Percentiles rank a stretch among this genome's conserved stretches.
Evolutionary conservation across 139 green algal species (phyloP).

Genomic region (Zygnema cylindricum): DNA sequence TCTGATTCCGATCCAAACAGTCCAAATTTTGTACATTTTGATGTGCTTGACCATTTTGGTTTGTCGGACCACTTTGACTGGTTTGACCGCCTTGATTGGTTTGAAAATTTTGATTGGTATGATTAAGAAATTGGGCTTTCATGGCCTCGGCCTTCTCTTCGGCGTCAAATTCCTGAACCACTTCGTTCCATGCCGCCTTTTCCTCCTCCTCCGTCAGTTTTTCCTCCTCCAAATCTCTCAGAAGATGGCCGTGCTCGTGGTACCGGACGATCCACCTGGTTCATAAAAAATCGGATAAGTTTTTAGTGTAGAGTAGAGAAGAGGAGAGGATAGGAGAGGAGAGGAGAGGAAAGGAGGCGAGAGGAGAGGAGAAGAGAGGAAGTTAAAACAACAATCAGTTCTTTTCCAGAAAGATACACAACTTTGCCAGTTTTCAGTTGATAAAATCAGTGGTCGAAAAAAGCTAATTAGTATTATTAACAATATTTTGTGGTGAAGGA

Average conservation of each 20-base stretch:
- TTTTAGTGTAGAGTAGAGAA: background rate
- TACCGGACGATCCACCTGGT: slow-evolving; percentile 53
- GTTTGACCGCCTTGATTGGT: too few relatives aligned
- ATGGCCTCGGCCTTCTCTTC: background rate
- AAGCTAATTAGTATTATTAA: too few relatives aligned
- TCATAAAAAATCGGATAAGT: slow-evolving; percentile 16
- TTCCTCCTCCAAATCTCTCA: slow-evolving; percentile 50
- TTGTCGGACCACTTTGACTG: too few relatives aligned
- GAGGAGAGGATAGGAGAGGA: background rate
- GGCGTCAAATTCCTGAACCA: background rate
- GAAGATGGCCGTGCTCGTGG: slow-evolving; percentile 52
- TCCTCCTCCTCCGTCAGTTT: slow-evolving; percentile 48
- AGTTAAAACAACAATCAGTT: slow-evolving; percentile 16
- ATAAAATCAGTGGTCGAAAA: too few relatives aligned
- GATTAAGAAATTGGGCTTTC: too few relatives aligned
- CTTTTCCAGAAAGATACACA: too few relatives aligned
- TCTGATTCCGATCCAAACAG: too few relatives aligned
- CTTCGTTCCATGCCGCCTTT: slow-evolving; percentile 43
- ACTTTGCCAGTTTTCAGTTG: too few relatives aligned
- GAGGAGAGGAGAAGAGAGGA: background rate
- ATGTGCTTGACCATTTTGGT: too few relatives aligned
- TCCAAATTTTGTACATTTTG: too few relatives aligned
- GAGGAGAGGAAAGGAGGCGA: background rate
- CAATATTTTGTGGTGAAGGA: too few relatives aligned
- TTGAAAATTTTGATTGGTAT: too few relatives aligned